Base-by-base conservation (phyloP, 2,329 filamentous ascomycete species). In the Chalara sp. region DNA sequence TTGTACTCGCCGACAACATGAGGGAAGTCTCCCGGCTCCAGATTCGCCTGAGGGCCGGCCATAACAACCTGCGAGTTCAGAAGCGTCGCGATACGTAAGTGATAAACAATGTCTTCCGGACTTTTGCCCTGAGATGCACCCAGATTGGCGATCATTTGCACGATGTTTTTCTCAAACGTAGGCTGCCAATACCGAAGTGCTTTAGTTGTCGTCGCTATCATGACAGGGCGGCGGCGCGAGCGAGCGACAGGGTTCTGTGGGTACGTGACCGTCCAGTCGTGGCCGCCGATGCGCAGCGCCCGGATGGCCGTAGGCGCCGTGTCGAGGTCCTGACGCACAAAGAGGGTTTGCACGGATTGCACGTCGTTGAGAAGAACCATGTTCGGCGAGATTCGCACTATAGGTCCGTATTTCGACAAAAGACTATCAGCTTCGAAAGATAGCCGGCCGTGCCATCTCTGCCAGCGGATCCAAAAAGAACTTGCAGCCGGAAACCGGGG, bases 201-300 rank as follows among this genome's bases (percentile, higher is more conserved):
- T 32, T 53, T 53, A 39, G 47, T 53, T 29, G 51, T 50, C 13
- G 51, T 53, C 6, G 48, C 52, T 10, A 39, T 53, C 52, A 53
- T 53, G 12, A 53, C 48, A 8, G 52, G 52, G 28, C 29, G 40
- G 12, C 52, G 40, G 32, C 52, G 48, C 30, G 33, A n/a, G n/a
- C 52, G 44, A 43, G 52, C 52, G n/a, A 45, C 29, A 6, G 31
- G 21, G n/a, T 51, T 44, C 39, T 53, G 37, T 11, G 52, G 52
- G 35, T 51, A 51, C 2, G 52, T 53, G 28, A 53, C 52, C 7
- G 52, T 53, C 52, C 52, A 53, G 42, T 53, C 52, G 28, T 53
- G 52, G 42, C 52, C 52, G 12, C 51, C 51, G 6, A 53, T 35
- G 11, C 47, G 43, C 6, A 53, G 44, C 5, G 51, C 51, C 11